A percentile compares a stretch with the other conserved stretches of the same genome.
Conservation (phyloP, 768 basidiomycete genomes). For the Suillus weaverae region DNA sequence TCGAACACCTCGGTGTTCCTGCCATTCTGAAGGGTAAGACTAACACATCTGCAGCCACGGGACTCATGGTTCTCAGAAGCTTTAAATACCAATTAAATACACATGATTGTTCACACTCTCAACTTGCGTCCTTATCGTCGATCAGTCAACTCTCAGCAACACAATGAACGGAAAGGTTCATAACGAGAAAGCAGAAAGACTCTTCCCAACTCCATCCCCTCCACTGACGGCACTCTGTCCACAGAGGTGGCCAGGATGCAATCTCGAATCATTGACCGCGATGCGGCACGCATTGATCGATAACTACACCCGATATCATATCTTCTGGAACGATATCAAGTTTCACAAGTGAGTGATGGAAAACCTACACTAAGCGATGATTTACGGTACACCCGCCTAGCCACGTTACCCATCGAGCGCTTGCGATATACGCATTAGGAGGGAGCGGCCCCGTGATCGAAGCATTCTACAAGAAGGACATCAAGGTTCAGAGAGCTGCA, state of each 20-base stretch:
- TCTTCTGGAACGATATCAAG: constrained; percentile 45
- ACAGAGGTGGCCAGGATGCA: constrained; percentile 29
- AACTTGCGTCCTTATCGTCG: not conserved
- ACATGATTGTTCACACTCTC: not conserved
- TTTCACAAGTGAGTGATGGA: constrained; percentile 51
- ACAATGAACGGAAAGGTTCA: constrained; percentile 1
- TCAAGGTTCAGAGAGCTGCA: constrained; percentile 19
- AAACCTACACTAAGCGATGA: not conserved
- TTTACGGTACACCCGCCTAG: constrained; percentile 10
- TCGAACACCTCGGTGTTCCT: not conserved
- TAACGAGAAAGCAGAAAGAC: constrained; percentile 14
- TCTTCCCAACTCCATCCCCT: constrained; percentile 27
- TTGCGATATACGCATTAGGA: constrained; percentile 32
- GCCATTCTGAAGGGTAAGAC: not conserved
- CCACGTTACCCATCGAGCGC: constrained; percentile 30
- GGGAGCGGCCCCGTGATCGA: constrained; percentile 24
- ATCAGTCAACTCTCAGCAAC: not conserved
- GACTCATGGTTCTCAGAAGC: not conserved
- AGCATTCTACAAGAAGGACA: constrained; percentile 28
- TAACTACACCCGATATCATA: constrained; percentile 48
- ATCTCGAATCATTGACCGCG: constrained; percentile 19
- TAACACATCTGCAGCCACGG: not conserved
- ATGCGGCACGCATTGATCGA: constrained; percentile 41
- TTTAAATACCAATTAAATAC: constrained; percentile 3
- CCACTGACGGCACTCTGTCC: constrained; percentile 27